Evolutionary conservation across 768 basidiomycete genomes (phyloP).

Genomic region (Mycena galopus): DNA sequence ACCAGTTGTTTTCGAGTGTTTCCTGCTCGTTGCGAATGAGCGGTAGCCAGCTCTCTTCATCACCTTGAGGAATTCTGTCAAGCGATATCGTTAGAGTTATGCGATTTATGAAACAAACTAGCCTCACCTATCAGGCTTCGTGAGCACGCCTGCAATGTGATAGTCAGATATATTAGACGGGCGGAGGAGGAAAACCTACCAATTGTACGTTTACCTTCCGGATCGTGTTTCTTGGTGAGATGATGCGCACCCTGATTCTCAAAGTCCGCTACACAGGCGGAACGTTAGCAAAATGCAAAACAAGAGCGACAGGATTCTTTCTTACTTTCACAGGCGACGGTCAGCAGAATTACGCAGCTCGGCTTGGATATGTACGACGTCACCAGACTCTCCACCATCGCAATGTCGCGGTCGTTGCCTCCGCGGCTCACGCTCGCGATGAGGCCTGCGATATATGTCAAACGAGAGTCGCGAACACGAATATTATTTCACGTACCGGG

Average conservation of each 20-base stretch:
- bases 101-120: not conserved
- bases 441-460: slow-evolving; percentile 54
- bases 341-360: slow-evolving; percentile 72
- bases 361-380: slow-evolving; percentile 70
- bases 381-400: slow-evolving; percentile 71
- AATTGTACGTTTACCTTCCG: slow-evolving; percentile 75
- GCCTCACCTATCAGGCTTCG: slow-evolving; percentile 73
- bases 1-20: slow-evolving; percentile 68
- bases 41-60: slow-evolving; percentile 68
- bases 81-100: too few species aligned
- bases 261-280: slow-evolving; percentile 69
- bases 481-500: slow-evolving; percentile 58
- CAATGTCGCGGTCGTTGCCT: slow-evolving; percentile 69
- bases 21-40: slow-evolving; percentile 69
- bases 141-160: slow-evolving; percentile 69
- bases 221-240: slow-evolving; percentile 72
- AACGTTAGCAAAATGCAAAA: not conserved
- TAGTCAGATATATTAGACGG: not conserved
- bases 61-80: slow-evolving; percentile 62
- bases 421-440: slow-evolving; percentile 67
- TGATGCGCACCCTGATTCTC: slow-evolving; percentile 83
- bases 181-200: slow-evolving; percentile 55
- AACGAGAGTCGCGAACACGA: not conserved
- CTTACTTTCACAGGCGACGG: slow-evolving; percentile 76
- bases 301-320: not conserved